phyloP scores from a whole-genome alignment of 129 eudicot genomes.

The Escallonia herrerae region DNA sequence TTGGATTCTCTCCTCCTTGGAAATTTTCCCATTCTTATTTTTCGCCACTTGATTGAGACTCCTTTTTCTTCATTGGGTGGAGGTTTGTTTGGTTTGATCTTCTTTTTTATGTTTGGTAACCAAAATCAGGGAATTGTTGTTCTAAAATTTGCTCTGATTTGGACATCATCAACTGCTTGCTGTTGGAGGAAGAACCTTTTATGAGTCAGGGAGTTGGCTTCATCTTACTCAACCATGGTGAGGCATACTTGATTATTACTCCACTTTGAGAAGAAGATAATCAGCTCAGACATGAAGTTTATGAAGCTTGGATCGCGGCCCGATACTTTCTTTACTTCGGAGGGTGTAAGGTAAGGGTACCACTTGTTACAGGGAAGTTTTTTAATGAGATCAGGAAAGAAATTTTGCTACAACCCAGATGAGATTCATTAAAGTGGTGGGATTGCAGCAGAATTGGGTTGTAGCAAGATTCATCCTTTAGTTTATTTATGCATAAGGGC shows the following conservation, averaged over 20 bases:
- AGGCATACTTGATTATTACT: not conserved
- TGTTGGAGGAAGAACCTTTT: not conserved
- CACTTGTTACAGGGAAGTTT: not conserved
- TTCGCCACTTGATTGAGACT: not conserved
- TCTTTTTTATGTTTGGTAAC: not conserved
- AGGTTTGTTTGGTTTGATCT: not conserved
- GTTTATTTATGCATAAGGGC: too few species aligned
- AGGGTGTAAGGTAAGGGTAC: constrained; percentile 63
- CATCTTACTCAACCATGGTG: not conserved
- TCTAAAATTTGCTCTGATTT: not conserved
- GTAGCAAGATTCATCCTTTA: too few species aligned
- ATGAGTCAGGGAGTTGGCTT: not conserved
- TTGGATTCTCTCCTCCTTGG: not conserved
- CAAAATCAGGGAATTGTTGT: not conserved
- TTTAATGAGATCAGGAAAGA: too few species aligned
- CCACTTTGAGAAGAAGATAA: constrained; percentile 20
- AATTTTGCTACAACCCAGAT: too few species aligned
- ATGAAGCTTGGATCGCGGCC: constrained; percentile 95
- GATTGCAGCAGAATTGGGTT: too few species aligned
- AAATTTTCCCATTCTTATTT: not conserved
- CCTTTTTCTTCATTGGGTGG: not conserved
- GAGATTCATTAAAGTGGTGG: too few species aligned
- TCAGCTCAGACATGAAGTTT: constrained; percentile 62
- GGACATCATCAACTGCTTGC: not conserved
- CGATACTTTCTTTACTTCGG: constrained; percentile 83